Evolutionary conservation across 1,139 yeast genomes (phyloP).

Genomic region (Hansenula sp.): DNA sequence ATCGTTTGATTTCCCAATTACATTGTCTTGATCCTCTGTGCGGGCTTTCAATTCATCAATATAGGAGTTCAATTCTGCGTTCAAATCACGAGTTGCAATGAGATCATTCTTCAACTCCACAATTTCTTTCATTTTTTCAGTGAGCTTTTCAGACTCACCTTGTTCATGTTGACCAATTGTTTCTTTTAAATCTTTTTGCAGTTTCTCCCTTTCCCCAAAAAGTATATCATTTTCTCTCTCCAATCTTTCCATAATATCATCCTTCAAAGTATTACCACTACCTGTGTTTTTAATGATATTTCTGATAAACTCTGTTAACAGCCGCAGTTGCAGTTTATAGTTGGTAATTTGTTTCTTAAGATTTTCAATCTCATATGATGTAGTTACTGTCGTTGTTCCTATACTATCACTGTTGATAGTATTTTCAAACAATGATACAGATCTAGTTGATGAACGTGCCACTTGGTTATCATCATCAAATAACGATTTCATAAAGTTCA

Average conservation of each 20-base stretch:
- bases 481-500: slow-evolving; percentile 18
- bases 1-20: slow-evolving; percentile 24
- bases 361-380: slow-evolving; percentile 23
- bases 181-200: slow-evolving; percentile 17
- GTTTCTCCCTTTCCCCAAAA: slow-evolving; percentile 12
- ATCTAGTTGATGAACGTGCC: slow-evolving; percentile 13
- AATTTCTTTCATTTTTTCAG: slow-evolving; percentile 20
- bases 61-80: slow-evolving; percentile 19
- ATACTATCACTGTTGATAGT: slow-evolving; percentile 15
- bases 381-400: slow-evolving; percentile 17
- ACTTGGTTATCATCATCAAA: slow-evolving; percentile 11
- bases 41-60: slow-evolving; percentile 19
- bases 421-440: slow-evolving; percentile 17
- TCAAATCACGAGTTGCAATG: slow-evolving; percentile 20
- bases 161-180: slow-evolving; percentile 9
- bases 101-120: slow-evolving; percentile 22
- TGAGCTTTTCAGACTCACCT: slow-evolving; percentile 8
- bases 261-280: slow-evolving; percentile 18
- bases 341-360: slow-evolving; percentile 29
- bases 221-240: slow-evolving; percentile 18
- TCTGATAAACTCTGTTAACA: slow-evolving; percentile 29
- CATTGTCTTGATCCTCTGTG: slow-evolving; percentile 20
- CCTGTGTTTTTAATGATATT: slow-evolving; percentile 23
- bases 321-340: slow-evolving; percentile 28
- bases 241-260: slow-evolving; percentile 23